Evolutionary conservation across 495 filamentous ascomycete genomes (phyloP).

Genomic region (Tuber calosporum): DNA sequence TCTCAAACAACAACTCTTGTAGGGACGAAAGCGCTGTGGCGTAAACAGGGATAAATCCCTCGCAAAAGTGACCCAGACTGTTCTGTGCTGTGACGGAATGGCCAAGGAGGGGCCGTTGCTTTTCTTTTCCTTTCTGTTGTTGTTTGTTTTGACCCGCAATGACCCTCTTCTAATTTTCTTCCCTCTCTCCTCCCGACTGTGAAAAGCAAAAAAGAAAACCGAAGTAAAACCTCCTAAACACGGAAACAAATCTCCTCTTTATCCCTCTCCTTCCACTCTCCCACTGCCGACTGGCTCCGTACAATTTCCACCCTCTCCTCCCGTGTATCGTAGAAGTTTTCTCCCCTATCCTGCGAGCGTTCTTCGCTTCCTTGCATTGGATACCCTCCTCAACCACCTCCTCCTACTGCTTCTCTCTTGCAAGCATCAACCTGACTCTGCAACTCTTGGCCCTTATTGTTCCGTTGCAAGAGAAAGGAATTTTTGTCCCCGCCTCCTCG

Average conservation of each 20-base stretch:
- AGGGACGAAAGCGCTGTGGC: not conserved
- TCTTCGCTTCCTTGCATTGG: not conserved
- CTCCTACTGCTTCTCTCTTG: not conserved
- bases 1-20: not conserved
- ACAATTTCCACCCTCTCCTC: slow-evolving; percentile 4
- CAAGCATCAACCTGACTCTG: not conserved
- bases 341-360: slow-evolving; percentile 10
- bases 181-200: not conserved
- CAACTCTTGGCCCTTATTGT: not conserved
- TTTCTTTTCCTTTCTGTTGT: slow-evolving; percentile 12
- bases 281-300: slow-evolving; percentile 4
- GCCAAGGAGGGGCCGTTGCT: slow-evolving; percentile 15
- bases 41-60: not conserved
- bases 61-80: not conserved
- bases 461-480: not conserved
- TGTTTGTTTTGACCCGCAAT: slow-evolving; percentile 36
- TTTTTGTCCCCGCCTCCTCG: not conserved
- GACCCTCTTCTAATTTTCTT: not conserved
- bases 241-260: slow-evolving; percentile 18
- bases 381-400: slow-evolving; percentile 3
- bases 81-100: slow-evolving; percentile 5
- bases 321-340: slow-evolving; percentile 8
- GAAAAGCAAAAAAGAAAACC: slow-evolving; percentile 19
- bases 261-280: slow-evolving; percentile 3
- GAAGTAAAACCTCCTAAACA: not conserved